Evolutionary conservation across 2,329 filamentous ascomycete species (phyloP).

Genomic region (Cercospora sojina): DNA sequence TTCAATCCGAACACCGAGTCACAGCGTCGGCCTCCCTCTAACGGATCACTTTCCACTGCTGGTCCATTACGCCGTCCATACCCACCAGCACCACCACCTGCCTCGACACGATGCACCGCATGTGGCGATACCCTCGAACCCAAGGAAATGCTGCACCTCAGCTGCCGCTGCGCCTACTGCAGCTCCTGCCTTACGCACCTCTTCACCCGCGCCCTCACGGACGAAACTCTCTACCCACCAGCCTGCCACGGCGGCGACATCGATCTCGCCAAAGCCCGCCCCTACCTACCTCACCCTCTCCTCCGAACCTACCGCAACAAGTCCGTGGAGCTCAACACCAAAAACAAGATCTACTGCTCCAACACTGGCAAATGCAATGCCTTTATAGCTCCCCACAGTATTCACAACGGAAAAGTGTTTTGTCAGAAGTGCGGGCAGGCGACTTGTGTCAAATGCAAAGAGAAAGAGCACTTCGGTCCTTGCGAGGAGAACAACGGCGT

Average conservation of each 20-base stretch:
- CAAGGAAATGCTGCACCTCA: conserved; percentile 15
- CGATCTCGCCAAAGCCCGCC: conserved; percentile 3
- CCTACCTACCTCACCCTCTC: conserved; percentile 12
- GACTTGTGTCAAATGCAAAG: conserved; percentile 26
- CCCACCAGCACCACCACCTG: not conserved
- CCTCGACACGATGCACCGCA: conserved; percentile 4
- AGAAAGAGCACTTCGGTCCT: conserved; percentile 23
- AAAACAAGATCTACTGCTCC: conserved; percentile 24
- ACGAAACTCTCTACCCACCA: conserved; percentile 18
- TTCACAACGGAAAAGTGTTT: conserved; percentile 26
- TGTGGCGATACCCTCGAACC: conserved; percentile 4
- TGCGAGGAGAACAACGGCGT: conserved; percentile 7
- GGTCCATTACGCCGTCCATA: not conserved
- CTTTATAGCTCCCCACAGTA: conserved; percentile 26
- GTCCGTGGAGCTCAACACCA: conserved; percentile 22
- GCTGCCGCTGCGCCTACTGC: conserved; percentile 17
- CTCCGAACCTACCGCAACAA: conserved; percentile 8
- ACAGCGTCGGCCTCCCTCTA: not conserved
- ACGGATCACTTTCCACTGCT: not conserved
- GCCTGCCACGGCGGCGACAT: conserved; percentile 10
- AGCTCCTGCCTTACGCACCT: conserved; percentile 15
- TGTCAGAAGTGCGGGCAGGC: conserved; percentile 25
- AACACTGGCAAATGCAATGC: conserved; percentile 11
- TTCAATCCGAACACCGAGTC: not conserved
- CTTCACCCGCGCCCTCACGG: conserved; percentile 13